These are phyloP conservation scores for Phytopythium vexans DNA, from an alignment of 352 stramenopile genomes.

Conservation along the genomic window DNA sequence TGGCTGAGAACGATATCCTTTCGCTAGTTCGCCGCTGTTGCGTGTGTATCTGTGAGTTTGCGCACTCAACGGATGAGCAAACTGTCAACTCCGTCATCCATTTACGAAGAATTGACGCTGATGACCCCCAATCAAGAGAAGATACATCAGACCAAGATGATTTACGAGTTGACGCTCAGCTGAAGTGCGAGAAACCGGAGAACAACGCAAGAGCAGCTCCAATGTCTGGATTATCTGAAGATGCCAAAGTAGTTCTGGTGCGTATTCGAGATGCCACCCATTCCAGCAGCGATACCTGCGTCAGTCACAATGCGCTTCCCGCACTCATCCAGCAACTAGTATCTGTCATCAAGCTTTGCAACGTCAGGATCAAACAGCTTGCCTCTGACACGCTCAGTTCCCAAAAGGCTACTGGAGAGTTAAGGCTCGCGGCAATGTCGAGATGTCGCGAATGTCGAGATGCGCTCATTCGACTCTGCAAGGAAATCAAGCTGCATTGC, in stretches of 20 bases:
- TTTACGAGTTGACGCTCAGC: too few species aligned
- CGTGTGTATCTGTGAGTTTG: not conserved
- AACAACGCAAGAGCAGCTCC: not conserved
- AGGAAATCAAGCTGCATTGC: constrained; percentile 23
- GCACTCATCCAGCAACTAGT: constrained; percentile 12
- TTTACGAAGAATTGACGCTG: too few species aligned
- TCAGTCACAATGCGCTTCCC: constrained; percentile 3
- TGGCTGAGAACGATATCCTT: not conserved
- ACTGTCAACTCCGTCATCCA: not conserved
- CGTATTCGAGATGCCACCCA: constrained; percentile 9
- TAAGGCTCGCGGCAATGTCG: constrained; percentile 17
- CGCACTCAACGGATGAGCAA: too few species aligned
- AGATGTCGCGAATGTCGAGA: constrained; percentile 40
- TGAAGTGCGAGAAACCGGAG: not conserved
- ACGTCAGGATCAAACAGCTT: constrained; percentile 27
- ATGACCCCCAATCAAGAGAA: too few species aligned
- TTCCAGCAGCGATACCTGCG: constrained; percentile 1
- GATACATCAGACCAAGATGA: too few species aligned
- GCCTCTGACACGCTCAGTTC: constrained; percentile 3
- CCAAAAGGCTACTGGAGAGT: not conserved
- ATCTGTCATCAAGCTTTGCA: constrained; percentile 11
- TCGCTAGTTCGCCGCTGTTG: not conserved
- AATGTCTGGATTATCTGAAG: constrained; percentile 19
- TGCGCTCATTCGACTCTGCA: constrained; percentile 38
- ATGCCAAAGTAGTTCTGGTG: constrained; percentile 9